These are phyloP conservation scores for Entomortierella parvispora DNA, from an alignment of 192 early-diverging fungal species.

Conservation along the genomic window DNA sequence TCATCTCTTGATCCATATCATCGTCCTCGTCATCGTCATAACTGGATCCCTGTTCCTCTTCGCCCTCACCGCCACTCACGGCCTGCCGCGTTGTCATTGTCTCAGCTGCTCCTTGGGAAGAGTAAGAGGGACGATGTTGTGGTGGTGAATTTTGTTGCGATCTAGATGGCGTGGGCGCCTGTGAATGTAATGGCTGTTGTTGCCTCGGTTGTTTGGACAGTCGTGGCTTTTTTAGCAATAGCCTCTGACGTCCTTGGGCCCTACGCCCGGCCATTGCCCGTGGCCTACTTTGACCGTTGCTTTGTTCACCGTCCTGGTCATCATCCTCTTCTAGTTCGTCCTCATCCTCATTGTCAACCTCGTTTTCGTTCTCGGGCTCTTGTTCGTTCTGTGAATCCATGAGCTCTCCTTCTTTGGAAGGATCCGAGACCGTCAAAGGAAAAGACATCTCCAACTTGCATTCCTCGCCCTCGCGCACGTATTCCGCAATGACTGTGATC, in stretches of 20 bases:
- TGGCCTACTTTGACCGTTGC: not conserved
- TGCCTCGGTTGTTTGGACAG: not conserved
- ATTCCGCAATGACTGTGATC: slow-evolving; percentile 73
- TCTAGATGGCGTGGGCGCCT: no score
- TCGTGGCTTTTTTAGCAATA: not conserved
- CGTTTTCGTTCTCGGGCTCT: slow-evolving; percentile 2
- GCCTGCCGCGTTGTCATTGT: no score
- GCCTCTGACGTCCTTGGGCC: not conserved
- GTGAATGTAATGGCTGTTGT: slow-evolving; percentile 1
- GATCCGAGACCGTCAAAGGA: slow-evolving; percentile 50
- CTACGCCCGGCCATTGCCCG: not conserved
- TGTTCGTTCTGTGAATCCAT: slow-evolving; percentile 32
- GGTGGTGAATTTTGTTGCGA: no score
- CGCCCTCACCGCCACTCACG: not conserved
- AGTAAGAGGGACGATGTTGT: no score
- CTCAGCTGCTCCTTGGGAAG: no score
- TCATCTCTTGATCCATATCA: no score
- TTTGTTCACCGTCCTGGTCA: not conserved
- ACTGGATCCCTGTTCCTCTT: slow-evolving; percentile 2
- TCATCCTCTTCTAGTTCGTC: slow-evolving; percentile 19
- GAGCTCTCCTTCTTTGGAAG: slow-evolving; percentile 45
- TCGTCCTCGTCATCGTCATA: not conserved
- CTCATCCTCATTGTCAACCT: slow-evolving; percentile 24
- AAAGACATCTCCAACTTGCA: slow-evolving; percentile 58
- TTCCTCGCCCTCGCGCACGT: slow-evolving; percentile 65